These are phyloP conservation scores for Veloboletus limbatus DNA, from an alignment of 1,284 basidiomycete genomes.

Conservation along the genomic window DNA sequence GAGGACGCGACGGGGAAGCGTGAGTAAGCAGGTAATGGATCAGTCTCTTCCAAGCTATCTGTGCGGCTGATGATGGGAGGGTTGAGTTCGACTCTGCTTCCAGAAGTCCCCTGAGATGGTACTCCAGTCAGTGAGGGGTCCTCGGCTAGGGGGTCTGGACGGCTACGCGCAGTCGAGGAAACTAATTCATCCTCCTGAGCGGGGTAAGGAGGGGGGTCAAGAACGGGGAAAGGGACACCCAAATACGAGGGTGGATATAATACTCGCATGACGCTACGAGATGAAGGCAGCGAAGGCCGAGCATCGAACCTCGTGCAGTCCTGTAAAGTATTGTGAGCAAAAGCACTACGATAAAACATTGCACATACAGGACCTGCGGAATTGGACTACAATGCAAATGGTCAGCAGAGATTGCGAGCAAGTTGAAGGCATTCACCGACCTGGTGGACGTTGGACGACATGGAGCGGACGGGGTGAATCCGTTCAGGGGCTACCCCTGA, in stretches of 20 bases:
- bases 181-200: background rate
- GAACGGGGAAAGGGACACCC: conserved; percentile 4
- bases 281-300: conserved; percentile 21
- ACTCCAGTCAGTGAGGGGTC: conserved; percentile 20
- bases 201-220: conserved; percentile 27
- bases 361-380: conserved; percentile 19
- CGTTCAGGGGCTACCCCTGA: background rate
- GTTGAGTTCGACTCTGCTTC: conserved; percentile 4
- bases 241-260: conserved; percentile 27
- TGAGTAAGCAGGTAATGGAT: conserved; percentile 26
- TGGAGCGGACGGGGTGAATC: background rate
- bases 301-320: too few species aligned
- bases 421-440: too few species aligned
- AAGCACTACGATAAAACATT: background rate
- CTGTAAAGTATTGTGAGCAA: conserved; percentile 15
- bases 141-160: conserved; percentile 8
- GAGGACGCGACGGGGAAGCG: conserved; percentile 18
- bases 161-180: background rate
- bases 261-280: conserved; percentile 21
- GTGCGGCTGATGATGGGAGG: background rate
- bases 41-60: conserved; percentile 8
- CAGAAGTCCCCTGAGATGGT: conserved; percentile 8
- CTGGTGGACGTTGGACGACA: conserved; percentile 14
- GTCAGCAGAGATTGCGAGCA: background rate
- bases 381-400: background rate